Base-by-base conservation (phyloP, 2,329 filamentous ascomycete genomes). In the Knoxdaviesia proteae region DNA sequence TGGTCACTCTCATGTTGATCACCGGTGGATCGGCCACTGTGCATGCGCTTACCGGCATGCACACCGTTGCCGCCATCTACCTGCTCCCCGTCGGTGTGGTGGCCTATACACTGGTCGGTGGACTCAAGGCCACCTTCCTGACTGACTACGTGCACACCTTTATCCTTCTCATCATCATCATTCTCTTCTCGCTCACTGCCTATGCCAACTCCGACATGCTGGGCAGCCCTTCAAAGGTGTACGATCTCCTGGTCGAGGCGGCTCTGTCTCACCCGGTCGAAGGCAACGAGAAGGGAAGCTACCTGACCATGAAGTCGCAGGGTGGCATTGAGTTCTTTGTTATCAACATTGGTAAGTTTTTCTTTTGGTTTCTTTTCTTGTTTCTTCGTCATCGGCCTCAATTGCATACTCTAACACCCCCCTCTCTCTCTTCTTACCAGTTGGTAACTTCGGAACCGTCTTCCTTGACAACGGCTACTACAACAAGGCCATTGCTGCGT, bases 401-500 rank as follows among this genome's bases (percentile, higher is more conserved):
- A 20, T 20, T 20, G 20, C 20, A 20, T 2, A 20, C 20, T 20
- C 20, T 20, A 20, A 20, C 20, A 20, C 20, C 20, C 20, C 3
- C 20, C 20, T 20, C 20, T 20, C 20, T 20, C 20, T 20, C 20
- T 20, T 20, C 20, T 20, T 20, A 20, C 20, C n/a, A 45, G 79
- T 87, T 34, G 83, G 83, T 36, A 87, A 87, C 59, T 90, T 88
- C 46, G 79, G 70, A 45, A 86, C 81, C 1, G 82, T 92, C 4
- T 92, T 92, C 63, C 67, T 84, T 38, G 84, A 92, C 54, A 87
- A 87, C 49, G 78, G 80, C 10, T 93, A 92, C 63, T 93, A 86
- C 61, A 90, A 93, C 67, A 93, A 93, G 59, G 86, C 84, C 10
- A 93, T 94, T 52, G 84, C 87, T 6, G 84, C 87, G 0, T 80